Evolutionary conservation across 192 early-diverging fungal species (phyloP), one percentile per base, ranked within the genome.

Genomic region (Linnemannia exigua): DNA sequence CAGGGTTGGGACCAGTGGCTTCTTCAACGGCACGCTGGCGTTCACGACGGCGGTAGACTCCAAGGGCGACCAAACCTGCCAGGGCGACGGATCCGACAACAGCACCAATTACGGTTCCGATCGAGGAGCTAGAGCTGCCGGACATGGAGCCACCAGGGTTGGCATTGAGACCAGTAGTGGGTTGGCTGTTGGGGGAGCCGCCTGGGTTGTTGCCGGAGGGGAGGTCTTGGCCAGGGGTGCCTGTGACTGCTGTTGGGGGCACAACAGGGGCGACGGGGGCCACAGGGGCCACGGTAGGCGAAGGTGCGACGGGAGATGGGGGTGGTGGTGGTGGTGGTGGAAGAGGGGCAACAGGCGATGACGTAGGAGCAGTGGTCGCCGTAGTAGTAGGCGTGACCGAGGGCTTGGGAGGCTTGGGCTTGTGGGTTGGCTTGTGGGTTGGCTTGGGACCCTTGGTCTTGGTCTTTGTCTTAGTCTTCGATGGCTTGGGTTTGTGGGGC

Each of bases 21-120:
- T 74, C 76, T n/a, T 74, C 76, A n/a, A 31, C 50, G 0, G 74
- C 37, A 20, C 84, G 78, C 6, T 75, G 36, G 12, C 54, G 54
- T 48, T 86, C 84, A 1, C 75, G 77, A 46, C 79, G 77, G 22
- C 84, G 84, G 71, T 86, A 80, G 7, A 80, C 79, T 6, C 70
- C 79, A 20, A 86, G 38, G 33, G 84, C 84, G 0, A 86, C 58
- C 35, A 86, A 70, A 17, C 84, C 84, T 25, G 36, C 78, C 8
- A 86, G 52, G 8, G 78, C 79, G 5, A 86, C 68, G 31, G 82
- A 71, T 3, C 73, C 82, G 63, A 85, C 82, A 22, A 79, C 72
- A 1, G 74, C 82, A 3, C 82, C 82, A 11, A 77, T 4, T 47
- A 85, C 52, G 15, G 77, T 76, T 4, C 50, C 70, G 16, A 72